Percentiles rank a stretch among this genome's conserved stretches.
Evolutionary conservation across 2,329 filamentous ascomycete species (phyloP).

Genomic region (Pseudonectria foliicola): DNA sequence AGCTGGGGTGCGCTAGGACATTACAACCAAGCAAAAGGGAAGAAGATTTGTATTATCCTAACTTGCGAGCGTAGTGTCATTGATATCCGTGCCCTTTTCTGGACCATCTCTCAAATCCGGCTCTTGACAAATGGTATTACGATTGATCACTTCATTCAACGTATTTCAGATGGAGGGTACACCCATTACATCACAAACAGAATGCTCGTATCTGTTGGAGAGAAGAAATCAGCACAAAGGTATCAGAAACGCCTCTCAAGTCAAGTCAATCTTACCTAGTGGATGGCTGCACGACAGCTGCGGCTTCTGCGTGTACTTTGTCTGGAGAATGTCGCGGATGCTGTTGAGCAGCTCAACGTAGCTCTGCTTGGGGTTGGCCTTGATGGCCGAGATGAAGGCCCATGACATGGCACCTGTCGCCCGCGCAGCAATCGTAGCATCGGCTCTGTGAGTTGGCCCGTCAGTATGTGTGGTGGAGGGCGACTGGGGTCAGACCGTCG

Average conservation of each 20-base stretch:
- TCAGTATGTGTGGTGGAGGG: too few relatives aligned
- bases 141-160: too few relatives aligned
- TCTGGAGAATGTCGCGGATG: conserved; percentile 80
- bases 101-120: too few relatives aligned
- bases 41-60: too few relatives aligned
- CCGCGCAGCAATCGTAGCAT: conserved; percentile 79
- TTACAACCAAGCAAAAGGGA: too few relatives aligned
- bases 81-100: too few relatives aligned
- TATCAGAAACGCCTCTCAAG: too few relatives aligned
- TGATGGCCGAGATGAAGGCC: conserved; percentile 87
- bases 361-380: conserved; percentile 90
- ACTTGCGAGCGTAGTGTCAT: too few relatives aligned
- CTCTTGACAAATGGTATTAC: too few relatives aligned
- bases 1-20: too few relatives aligned
- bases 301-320: conserved; percentile 89
- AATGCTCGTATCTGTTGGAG: conserved; percentile 51
- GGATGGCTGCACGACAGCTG: conserved; percentile 96
- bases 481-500: too few relatives aligned
- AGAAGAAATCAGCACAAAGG: conserved; percentile 1
- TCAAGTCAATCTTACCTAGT: conserved; percentile 83
- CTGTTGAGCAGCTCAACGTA: conserved; percentile 95
- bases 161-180: too few relatives aligned
- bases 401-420: conserved; percentile 98
- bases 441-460: conserved; percentile 48
- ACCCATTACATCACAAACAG: conserved; percentile 55